Base-by-base conservation (phyloP, 352 stramenopile genomes). In the Phytophthora quininea region DNA sequence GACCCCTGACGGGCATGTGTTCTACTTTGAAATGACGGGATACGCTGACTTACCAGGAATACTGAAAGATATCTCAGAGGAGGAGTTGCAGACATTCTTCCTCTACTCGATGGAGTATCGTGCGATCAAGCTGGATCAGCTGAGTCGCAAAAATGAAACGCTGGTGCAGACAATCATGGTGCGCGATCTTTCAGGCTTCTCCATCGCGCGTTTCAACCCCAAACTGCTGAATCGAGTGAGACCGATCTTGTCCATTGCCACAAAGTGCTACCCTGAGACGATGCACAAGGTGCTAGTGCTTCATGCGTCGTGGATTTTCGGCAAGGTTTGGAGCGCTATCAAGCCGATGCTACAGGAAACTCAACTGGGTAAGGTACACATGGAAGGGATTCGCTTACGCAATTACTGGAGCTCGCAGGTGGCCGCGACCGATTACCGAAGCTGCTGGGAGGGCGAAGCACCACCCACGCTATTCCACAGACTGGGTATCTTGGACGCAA, bases 41-140 rank as follows among this genome's bases (percentile, higher is more conserved):
- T 89, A 88, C 33, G 73, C 79, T 4, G 85, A 91, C 59, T 62
- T 91, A 4, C 76, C 76, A 19, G 80, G 79, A 0, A 67, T 93
- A n/a, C 33, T 90, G 4, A 79, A 75, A 24, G 70, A 91, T 53
- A 64, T 93, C 32, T 77, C 71, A 4, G 80, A 93, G 48, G 85
- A 90, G 4, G 85, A 93, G 52, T 91, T 80, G 82, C 76, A 79
- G 43, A 74, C 77, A 7, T 93, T 90, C 57, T 85, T 81, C 37
- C 64, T 90, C 14, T 89, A 91, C 62, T 84, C 85, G n/a, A 86
- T 93, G 71, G 85, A 93, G 59, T 86, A 86, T 56, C 79, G 81
- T 15, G 72, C 85, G 3, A 69, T 91, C 19, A 82, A 79, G 33
- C 74, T 93, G 12, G 85, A 93, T 52, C 75, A 85, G 51, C 77